Evolutionary conservation across 2,329 filamentous ascomycete species (phyloP).

Genomic region (Ophiostoma novo-ulmi): DNA sequence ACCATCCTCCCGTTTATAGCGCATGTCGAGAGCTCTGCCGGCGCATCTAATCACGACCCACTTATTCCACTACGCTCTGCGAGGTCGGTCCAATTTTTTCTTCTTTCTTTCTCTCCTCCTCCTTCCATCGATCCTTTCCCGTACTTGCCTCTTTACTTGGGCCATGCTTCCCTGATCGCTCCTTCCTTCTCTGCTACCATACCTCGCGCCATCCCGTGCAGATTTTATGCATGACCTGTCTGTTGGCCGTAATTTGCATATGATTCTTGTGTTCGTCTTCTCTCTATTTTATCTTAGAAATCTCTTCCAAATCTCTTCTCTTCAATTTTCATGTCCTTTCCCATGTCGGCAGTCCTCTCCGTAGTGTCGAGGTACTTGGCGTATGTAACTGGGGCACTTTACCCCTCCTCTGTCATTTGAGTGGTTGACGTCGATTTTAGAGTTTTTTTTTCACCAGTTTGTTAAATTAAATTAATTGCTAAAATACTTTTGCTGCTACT

Average conservation of each 20-base stretch:
- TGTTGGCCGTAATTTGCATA: neutral
- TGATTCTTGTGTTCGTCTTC: slow-evolving; percentile 12
- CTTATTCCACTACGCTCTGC: neutral
- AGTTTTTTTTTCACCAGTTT: neutral
- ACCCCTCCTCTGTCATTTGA: slow-evolving; percentile 10
- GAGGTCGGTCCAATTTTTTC: slow-evolving; percentile 23
- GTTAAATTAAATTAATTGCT: neutral
- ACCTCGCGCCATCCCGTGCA: neutral
- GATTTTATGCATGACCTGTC: no score
- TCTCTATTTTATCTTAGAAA: slow-evolving; percentile 15
- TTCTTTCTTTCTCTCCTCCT: neutral
- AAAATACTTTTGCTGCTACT: neutral
- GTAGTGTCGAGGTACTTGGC: neutral
- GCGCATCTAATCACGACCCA: slow-evolving; percentile 18
- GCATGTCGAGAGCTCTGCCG: slow-evolving; percentile 11
- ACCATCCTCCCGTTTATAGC: slow-evolving; percentile 11
- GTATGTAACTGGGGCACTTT: neutral
- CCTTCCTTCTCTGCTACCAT: neutral
- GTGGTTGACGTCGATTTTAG: slow-evolving; percentile 6
- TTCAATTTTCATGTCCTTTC: neutral
- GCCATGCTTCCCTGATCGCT: neutral
- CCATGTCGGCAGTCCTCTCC: neutral
- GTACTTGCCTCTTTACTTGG: neutral
- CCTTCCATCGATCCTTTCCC: neutral
- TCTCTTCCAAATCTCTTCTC: neutral